These are phyloP conservation scores for Corylus avellana DNA, from an alignment of 306 rosid species.

Conservation along the genomic window DNA sequence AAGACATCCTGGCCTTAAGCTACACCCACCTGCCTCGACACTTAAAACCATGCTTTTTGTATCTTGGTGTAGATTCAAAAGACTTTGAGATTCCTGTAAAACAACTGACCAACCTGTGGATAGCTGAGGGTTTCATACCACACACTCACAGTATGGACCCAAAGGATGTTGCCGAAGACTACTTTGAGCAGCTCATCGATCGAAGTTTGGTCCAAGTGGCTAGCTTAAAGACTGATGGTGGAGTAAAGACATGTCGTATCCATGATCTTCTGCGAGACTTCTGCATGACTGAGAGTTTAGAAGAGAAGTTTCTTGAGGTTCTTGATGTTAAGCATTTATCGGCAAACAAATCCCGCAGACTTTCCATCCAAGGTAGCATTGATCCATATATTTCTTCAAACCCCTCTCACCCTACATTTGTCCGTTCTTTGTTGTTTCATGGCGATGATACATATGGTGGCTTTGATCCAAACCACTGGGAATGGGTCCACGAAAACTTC, in stretches of 20 bases:
- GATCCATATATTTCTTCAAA: neutral
- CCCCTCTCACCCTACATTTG: neutral
- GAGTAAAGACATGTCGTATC: neutral
- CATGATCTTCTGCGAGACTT: constrained; percentile 3
- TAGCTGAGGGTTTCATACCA: constrained; percentile 18
- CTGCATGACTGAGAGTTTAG: neutral
- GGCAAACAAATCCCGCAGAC: neutral
- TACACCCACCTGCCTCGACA: constrained; percentile 13
- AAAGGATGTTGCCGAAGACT: neutral
- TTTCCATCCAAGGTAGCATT: neutral
- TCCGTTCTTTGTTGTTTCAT: neutral
- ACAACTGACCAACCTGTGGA: constrained; percentile 6
- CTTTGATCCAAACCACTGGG: neutral
- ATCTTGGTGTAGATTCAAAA: constrained; percentile 31
- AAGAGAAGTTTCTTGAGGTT: neutral
- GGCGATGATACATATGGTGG: too few relatives aligned
- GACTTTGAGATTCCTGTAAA: constrained; percentile 23
- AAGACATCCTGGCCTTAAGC: neutral
- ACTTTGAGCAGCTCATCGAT: constrained; percentile 1
- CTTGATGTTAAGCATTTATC: neutral
- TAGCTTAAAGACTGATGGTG: neutral
- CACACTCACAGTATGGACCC: too few relatives aligned
- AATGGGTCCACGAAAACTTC: neutral
- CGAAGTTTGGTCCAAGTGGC: constrained; percentile 10
- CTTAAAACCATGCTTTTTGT: constrained; percentile 30